These are phyloP conservation scores for Condylostoma magnum DNA, from an alignment of 169 alveolate genomes.

Conservation along the genomic window DNA sequence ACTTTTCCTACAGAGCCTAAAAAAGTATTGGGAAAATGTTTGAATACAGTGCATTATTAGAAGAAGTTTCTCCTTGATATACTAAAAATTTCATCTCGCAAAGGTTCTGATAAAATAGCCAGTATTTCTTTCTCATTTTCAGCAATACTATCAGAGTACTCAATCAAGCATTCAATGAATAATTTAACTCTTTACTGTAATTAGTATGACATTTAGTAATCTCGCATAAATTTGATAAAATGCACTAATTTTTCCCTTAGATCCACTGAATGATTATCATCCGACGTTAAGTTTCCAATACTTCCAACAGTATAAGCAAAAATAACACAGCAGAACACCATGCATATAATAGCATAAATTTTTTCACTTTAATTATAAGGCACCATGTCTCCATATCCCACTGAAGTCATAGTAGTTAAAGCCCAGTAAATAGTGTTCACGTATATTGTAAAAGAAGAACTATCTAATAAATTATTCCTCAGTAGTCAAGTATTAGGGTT, in stretches of 20 bases:
- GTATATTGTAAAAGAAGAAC: constrained; percentile 24
- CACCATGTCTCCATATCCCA: constrained; percentile 68
- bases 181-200: constrained; percentile 43
- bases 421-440: constrained; percentile 60
- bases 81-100: constrained; percentile 47
- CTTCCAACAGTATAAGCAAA: constrained; percentile 57
- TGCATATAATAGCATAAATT: constrained; percentile 39
- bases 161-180: constrained; percentile 47
- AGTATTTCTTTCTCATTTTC: constrained; percentile 43
- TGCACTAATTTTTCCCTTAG: constrained; percentile 36
- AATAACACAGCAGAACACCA: constrained; percentile 50
- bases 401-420: constrained; percentile 58
- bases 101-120: constrained; percentile 37
- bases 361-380: constrained; percentile 49
- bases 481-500: constrained; percentile 29
- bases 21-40: constrained; percentile 27
- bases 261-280: constrained; percentile 22
- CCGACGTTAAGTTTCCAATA: constrained; percentile 47
- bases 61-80: constrained; percentile 38
- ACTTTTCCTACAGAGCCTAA: constrained; percentile 20
- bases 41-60: constrained; percentile 30
- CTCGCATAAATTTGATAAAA: constrained; percentile 32
- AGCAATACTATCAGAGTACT: constrained; percentile 33
- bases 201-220: constrained; percentile 37
- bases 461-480: too few species aligned